Percentiles rank a stretch among this genome's conserved stretches.
These are phyloP conservation scores for Pseudognaphalium luteoalbum DNA, from an alignment of 129 eudicot genomes.

Conservation along the genomic window DNA sequence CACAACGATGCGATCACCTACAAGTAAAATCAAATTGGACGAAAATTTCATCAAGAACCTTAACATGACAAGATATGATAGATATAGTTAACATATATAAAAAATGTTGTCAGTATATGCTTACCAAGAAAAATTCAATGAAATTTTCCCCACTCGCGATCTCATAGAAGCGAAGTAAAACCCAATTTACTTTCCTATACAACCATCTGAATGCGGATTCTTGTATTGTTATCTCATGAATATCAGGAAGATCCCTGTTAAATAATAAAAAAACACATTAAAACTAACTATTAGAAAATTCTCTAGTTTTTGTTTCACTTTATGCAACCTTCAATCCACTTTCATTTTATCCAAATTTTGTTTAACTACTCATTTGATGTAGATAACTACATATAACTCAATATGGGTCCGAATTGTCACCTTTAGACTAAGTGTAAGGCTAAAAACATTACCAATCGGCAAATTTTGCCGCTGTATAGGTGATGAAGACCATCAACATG, in stretches of 20 bases:
- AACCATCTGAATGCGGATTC: constrained; percentile 64
- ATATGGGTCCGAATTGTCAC: neutral
- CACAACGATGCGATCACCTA: constrained; percentile 62
- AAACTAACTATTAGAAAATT: neutral
- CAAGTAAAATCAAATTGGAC: neutral
- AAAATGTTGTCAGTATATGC: neutral
- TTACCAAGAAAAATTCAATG: constrained; percentile 62
- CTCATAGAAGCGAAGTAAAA: constrained; percentile 49
- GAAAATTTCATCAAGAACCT: neutral
- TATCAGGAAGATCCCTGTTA: constrained; percentile 66
- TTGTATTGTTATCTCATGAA: constrained; percentile 49
- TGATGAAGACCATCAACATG: constrained; percentile 58
- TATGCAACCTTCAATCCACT: neutral
- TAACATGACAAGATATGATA: neutral
- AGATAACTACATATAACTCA: neutral
- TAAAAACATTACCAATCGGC: constrained; percentile 50
- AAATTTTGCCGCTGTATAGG: constrained; percentile 54
- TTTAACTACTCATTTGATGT: neutral
- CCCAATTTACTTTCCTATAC: constrained; percentile 38
- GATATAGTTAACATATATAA: neutral
- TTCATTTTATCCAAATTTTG: neutral
- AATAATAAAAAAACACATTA: neutral
- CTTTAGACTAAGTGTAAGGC: neutral
- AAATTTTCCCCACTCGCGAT: constrained; percentile 77
- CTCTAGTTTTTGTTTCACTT: neutral